These are phyloP conservation scores for Cyberlindnera bimundalis DNA, from an alignment of 805 yeast genomes.

Conservation along the genomic window DNA sequence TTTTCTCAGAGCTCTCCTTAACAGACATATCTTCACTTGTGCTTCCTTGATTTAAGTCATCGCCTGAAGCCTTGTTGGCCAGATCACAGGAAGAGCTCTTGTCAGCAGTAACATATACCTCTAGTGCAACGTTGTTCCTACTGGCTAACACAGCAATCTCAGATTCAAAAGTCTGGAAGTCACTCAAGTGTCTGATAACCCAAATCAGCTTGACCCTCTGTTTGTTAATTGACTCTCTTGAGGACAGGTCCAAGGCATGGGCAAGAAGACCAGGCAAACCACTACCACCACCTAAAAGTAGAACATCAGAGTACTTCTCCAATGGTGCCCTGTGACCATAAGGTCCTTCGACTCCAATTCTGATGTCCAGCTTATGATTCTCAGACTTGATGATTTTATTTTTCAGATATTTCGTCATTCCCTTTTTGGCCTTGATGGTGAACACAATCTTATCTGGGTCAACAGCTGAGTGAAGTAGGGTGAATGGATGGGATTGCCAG, in stretches of 20 bases:
- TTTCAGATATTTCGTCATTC: conserved; percentile 47
- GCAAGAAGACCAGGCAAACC: conserved; percentile 52
- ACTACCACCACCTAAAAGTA: conserved; percentile 48
- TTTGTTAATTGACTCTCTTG: conserved; percentile 24
- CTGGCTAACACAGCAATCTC: conserved; percentile 35
- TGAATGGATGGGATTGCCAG: conserved; percentile 78
- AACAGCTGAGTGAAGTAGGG: conserved; percentile 43
- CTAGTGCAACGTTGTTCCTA: conserved; percentile 27
- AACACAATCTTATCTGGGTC: conserved; percentile 38
- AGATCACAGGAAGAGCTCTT: background rate
- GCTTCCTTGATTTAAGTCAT: background rate
- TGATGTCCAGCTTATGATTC: conserved; percentile 28
- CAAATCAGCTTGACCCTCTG: conserved; percentile 51
- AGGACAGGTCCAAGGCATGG: conserved; percentile 33
- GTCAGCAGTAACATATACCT: conserved; percentile 37
- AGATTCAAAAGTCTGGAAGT: conserved; percentile 45
- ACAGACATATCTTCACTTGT: conserved; percentile 17
- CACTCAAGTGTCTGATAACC: conserved; percentile 53
- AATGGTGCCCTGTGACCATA: conserved; percentile 47
- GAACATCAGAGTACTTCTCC: conserved; percentile 35
- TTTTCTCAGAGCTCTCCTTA: background rate
- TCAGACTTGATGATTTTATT: conserved; percentile 29
- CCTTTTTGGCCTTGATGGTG: conserved; percentile 52
- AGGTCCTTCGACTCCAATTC: conserved; percentile 57
- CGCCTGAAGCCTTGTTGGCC: background rate